Conservation (phyloP, 1,139 yeast species). For the Candida dubliniensis region DNA sequence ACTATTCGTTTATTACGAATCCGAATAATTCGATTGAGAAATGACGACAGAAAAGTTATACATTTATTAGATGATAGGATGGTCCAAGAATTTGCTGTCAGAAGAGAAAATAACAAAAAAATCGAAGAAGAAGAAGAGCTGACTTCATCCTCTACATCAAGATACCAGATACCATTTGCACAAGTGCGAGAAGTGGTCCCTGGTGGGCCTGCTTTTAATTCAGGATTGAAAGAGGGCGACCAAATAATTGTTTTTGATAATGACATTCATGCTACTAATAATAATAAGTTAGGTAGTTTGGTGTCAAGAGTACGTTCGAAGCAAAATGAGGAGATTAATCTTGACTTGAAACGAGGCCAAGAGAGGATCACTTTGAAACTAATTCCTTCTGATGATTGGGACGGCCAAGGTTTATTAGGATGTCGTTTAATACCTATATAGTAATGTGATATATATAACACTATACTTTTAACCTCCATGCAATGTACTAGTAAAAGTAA, state of each 20-base stretch:
- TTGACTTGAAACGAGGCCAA: conserved; percentile 36
- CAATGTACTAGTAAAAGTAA: conserved; percentile 87
- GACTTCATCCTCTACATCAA: not conserved
- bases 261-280: conserved; percentile 52
- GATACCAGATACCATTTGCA: conserved; percentile 54
- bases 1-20: conserved; percentile 62
- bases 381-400: conserved; percentile 61
- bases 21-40: conserved; percentile 63
- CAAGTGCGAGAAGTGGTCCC: conserved; percentile 45
- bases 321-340: conserved; percentile 28
- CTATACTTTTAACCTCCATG: conserved; percentile 78
- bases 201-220: conserved; percentile 48
- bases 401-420: conserved; percentile 72
- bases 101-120: conserved; percentile 8
- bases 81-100: conserved; percentile 36
- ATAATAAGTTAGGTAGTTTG: conserved; percentile 42
- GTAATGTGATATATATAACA: not conserved
- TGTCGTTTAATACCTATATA: conserved; percentile 59
- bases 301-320: conserved; percentile 30
- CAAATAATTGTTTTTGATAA: conserved; percentile 51
- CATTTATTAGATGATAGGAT: conserved; percentile 49
- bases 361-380: conserved; percentile 31
- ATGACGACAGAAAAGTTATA: conserved; percentile 60
- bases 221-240: conserved; percentile 49
- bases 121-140: not conserved